These are phyloP conservation scores for Lindgomyces ingoldianus DNA, from an alignment of 495 filamentous ascomycete species.

Conservation along the genomic window DNA sequence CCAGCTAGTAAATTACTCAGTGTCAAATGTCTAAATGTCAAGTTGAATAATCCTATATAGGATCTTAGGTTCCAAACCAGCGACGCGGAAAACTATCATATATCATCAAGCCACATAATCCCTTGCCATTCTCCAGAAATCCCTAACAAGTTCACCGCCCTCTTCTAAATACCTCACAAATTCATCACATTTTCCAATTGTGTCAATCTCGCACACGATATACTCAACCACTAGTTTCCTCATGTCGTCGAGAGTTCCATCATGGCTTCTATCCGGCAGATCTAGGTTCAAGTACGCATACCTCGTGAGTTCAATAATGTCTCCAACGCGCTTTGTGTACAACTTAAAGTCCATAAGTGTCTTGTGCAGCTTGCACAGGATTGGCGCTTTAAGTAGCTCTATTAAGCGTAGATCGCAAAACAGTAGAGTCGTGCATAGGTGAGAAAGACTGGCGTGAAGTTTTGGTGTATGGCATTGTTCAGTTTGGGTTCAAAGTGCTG, in stretches of 20 bases:
- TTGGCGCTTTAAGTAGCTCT: conserved; percentile 32
- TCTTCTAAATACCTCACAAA: conserved; percentile 23
- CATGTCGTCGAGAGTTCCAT: conserved; percentile 15
- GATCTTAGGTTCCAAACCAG: too few relatives aligned
- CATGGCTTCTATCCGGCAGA: conserved; percentile 18
- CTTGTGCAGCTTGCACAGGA: conserved; percentile 41
- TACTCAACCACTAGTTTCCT: conserved; percentile 30
- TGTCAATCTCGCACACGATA: conserved; percentile 30
- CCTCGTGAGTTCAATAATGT: conserved; percentile 37
- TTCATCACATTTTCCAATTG: conserved; percentile 18
- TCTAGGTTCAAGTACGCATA: conserved; percentile 33
- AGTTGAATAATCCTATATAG: too few relatives aligned
- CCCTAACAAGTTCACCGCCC: conserved; percentile 32
- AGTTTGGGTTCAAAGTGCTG: conserved; percentile 21
- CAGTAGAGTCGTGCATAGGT: conserved; percentile 41
- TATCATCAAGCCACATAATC: conserved; percentile 8
- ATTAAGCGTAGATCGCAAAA: conserved; percentile 33
- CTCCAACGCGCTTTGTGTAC: conserved; percentile 20
- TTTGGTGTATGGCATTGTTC: conserved; percentile 22
- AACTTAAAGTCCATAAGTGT: conserved; percentile 37
- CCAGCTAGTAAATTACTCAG: background rate
- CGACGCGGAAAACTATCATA: too few relatives aligned
- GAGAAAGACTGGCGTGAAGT: conserved; percentile 38
- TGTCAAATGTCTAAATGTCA: too few relatives aligned
- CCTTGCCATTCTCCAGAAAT: conserved; percentile 29